phyloP scores from a whole-genome alignment of 306 rosid genomes.

The Sechiopsis laciniata region DNA sequence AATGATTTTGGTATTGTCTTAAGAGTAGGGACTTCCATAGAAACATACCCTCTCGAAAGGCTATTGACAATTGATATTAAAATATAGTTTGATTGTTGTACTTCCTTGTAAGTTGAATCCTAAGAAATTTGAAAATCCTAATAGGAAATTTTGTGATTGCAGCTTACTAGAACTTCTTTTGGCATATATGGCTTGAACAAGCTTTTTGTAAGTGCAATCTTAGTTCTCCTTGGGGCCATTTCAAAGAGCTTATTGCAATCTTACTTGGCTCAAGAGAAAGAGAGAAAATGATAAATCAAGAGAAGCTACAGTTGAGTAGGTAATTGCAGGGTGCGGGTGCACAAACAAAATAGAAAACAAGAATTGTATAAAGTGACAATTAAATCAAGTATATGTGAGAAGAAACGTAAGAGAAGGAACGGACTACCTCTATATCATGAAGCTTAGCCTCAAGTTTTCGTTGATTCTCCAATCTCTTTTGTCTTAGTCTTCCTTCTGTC shows the following conservation, averaged over 20 bases:
- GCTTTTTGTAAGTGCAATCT: background rate
- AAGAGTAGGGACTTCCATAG: too few species aligned
- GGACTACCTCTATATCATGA: slow-evolving; percentile 73
- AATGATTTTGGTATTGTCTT: too few species aligned
- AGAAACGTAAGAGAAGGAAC: background rate
- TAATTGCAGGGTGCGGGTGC: background rate
- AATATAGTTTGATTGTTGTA: too few species aligned
- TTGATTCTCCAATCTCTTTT: slow-evolving; percentile 78
- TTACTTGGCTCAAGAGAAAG: background rate
- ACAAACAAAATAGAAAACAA: slow-evolving; percentile 8
- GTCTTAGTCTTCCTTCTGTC: slow-evolving; percentile 68
- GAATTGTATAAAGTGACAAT: background rate
- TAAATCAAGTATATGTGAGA: background rate
- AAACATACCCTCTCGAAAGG: too few species aligned
- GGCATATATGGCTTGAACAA: background rate
- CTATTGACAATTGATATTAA: too few species aligned
- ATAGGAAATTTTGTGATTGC: background rate
- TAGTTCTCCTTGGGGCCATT: background rate
- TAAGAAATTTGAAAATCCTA: too few species aligned
- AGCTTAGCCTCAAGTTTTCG: slow-evolving; percentile 92
- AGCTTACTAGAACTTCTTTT: background rate
- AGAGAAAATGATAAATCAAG: background rate
- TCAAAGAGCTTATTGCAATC: background rate
- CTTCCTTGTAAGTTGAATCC: too few species aligned
- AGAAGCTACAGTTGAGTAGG: background rate